Evolutionary conservation across 306 rosid genomes (phyloP).

Genomic region (Datisca glomerata): DNA sequence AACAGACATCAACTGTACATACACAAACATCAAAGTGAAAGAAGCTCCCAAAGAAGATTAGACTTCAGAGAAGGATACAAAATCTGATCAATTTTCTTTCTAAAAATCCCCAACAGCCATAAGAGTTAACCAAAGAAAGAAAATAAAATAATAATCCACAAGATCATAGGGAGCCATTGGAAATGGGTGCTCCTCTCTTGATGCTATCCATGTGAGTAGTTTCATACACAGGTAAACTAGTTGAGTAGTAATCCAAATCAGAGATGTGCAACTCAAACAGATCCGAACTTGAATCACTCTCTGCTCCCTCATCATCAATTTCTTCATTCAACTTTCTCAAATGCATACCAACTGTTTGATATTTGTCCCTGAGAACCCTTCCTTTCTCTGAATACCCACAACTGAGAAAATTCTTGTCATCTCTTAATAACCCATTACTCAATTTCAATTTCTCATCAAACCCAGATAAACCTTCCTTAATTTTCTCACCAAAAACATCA

Average conservation of each 20-base stretch:
- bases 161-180: no score
- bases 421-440: constrained; percentile 10
- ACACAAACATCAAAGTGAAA: no score
- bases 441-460: constrained; percentile 4
- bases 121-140: no score
- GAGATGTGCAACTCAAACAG: constrained; percentile 81
- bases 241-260: constrained; percentile 53
- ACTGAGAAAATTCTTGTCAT: constrained; percentile 8
- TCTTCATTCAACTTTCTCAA: constrained; percentile 15
- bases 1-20: no score
- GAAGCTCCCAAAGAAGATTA: no score
- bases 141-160: no score
- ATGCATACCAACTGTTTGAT: constrained; percentile 11
- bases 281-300: constrained; percentile 96
- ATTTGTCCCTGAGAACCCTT: not conserved
- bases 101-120: no score
- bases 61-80: no score
- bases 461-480: not conserved
- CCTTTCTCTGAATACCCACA: constrained; percentile 11
- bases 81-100: no score
- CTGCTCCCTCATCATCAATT: constrained; percentile 46
- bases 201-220: constrained; percentile 84
- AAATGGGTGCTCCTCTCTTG: constrained; percentile 52
- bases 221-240: constrained; percentile 73
- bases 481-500: not conserved